These are phyloP conservation scores for Apiospora malaysiana DNA, from an alignment of 2,329 filamentous ascomycete species.

Conservation along the genomic window DNA sequence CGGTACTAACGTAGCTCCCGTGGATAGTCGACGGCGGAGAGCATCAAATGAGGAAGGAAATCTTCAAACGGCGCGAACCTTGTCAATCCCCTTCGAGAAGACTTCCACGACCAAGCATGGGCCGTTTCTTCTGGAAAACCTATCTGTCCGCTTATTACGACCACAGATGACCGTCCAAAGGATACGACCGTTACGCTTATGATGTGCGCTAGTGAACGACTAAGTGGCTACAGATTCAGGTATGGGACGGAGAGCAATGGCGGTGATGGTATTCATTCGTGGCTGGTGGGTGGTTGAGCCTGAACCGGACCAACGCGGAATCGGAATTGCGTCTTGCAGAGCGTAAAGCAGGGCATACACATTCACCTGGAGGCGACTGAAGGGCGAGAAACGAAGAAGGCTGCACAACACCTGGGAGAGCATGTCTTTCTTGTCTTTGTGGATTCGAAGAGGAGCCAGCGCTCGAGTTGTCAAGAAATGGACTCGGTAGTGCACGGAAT, in stretches of 20 bases:
- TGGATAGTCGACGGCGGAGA: constrained; percentile 12
- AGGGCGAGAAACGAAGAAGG: background rate
- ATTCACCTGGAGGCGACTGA: background rate
- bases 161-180: constrained; percentile 2
- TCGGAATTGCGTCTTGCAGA: background rate
- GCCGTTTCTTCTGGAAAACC: constrained; percentile 14
- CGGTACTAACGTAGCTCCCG: constrained; percentile 1
- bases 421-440: background rate
- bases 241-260: background rate
- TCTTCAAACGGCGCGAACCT: background rate
- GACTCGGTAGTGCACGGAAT: constrained; percentile 2
- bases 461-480: background rate
- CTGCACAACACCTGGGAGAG: background rate
- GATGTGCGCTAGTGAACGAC: constrained; percentile 17
- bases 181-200: constrained; percentile 14
- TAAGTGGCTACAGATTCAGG: constrained; percentile 8
- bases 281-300: background rate
- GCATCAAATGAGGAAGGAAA: background rate
- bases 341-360: background rate
- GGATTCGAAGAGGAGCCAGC: background rate
- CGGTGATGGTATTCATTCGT: background rate
- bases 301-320: background rate
- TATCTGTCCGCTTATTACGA: constrained; percentile 18
- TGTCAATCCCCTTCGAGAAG: constrained; percentile 16
- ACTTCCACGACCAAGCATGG: constrained; percentile 16